Conservation (phyloP, 495 filamentous ascomycete genomes). For the Neurospora sp. region DNA sequence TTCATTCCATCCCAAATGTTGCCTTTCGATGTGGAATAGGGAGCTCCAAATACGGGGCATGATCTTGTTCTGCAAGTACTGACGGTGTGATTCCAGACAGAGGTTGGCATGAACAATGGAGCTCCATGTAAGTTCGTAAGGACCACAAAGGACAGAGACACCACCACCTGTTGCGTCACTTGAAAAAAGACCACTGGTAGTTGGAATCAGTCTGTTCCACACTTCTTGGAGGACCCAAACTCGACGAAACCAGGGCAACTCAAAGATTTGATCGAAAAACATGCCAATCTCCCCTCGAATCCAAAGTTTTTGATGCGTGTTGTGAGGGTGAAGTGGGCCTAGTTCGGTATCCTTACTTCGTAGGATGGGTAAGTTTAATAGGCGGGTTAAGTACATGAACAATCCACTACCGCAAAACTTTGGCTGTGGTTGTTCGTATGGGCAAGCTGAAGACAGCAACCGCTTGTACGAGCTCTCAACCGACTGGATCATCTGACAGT, state of each 20-base stretch:
- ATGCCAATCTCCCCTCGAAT: neutral
- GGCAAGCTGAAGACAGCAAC: neutral
- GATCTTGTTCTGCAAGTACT: neutral
- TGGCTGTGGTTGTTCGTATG: neutral
- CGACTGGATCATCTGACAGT: neutral
- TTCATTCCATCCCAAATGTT: neutral
- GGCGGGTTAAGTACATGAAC: no score
- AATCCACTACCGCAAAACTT: no score
- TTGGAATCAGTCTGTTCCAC: neutral
- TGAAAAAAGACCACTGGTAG: neutral
- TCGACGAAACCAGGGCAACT: slow-evolving; percentile 4
- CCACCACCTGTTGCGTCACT: neutral
- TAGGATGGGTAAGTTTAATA: no score
- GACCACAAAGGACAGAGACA: neutral
- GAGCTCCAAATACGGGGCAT: neutral
- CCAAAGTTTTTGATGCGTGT: neutral
- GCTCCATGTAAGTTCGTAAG: neutral
- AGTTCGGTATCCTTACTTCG: neutral
- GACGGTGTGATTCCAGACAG: neutral
- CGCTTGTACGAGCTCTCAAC: neutral
- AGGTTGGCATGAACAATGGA: neutral
- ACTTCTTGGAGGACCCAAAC: slow-evolving; percentile 8
- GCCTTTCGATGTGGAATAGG: neutral
- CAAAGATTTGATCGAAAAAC: neutral
- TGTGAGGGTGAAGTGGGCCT: neutral